Evolutionary conservation across 2,329 filamentous ascomycete genomes (phyloP).

Genomic region (Trichophaea hybrida): DNA sequence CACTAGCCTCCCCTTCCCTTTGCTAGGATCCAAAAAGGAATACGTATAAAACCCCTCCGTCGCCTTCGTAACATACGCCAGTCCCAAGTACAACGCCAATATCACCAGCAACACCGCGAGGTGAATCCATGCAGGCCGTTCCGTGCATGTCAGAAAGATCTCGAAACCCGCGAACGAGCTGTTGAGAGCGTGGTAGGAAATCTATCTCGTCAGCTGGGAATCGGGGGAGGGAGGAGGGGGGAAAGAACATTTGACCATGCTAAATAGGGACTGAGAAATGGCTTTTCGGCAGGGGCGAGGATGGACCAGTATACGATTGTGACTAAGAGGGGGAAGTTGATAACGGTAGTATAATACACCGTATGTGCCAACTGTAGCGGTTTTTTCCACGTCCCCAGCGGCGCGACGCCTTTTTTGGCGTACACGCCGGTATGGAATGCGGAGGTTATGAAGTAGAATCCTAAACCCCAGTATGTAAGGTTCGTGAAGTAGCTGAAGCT

Average conservation of each 20-base stretch:
- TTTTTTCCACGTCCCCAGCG: slow-evolving; percentile 45
- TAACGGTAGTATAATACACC: slow-evolving; percentile 48
- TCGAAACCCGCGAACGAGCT: slow-evolving; percentile 60
- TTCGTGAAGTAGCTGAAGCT: slow-evolving; percentile 71
- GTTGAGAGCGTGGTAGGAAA: slow-evolving; percentile 65
- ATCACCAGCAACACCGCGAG: slow-evolving; percentile 54
- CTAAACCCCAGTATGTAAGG: slow-evolving; percentile 67
- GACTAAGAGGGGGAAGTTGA: slow-evolving; percentile 53
- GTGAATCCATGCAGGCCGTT: slow-evolving; percentile 46
- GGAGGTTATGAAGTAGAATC: slow-evolving; percentile 57
- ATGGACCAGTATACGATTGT: slow-evolving; percentile 57
- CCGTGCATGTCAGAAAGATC: slow-evolving; percentile 52
- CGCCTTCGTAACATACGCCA: slow-evolving; percentile 59
- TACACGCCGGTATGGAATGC: slow-evolving; percentile 57
- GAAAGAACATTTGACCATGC: slow-evolving; percentile 37
- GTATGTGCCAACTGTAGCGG: slow-evolving; percentile 50
- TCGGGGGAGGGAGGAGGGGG: neutral
- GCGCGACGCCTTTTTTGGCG: slow-evolving; percentile 37
- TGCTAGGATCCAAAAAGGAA: slow-evolving; percentile 53
- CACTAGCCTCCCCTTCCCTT: slow-evolving; percentile 42
- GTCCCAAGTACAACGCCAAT: slow-evolving; percentile 53
- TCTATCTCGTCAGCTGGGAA: slow-evolving; percentile 29
- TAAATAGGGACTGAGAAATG: slow-evolving; percentile 37
- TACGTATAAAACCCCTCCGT: slow-evolving; percentile 65
- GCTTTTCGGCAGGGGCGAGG: slow-evolving; percentile 36